These are phyloP conservation scores for Extremus antarcticus DNA, from an alignment of 495 filamentous ascomycete species.

Conservation along the genomic window DNA sequence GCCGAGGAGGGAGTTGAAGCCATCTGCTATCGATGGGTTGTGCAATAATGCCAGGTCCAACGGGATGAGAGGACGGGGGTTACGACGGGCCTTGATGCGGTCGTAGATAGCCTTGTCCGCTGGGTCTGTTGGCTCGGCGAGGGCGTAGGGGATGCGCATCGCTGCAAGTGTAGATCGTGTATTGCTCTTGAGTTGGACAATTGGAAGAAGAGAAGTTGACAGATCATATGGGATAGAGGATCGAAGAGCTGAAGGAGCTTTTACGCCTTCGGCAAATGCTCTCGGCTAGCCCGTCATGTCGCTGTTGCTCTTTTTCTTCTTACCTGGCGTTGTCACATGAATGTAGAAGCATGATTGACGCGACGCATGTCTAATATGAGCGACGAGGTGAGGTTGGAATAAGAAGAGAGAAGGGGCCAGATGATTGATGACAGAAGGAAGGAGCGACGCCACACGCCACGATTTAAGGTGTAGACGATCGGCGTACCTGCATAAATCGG, in stretches of 20 bases:
- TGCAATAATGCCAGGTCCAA: conserved; percentile 31
- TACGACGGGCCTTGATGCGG: conserved; percentile 25
- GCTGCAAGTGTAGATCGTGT: too few relatives aligned
- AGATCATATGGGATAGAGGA: neutral
- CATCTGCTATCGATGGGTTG: conserved; percentile 29
- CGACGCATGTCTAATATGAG: too few relatives aligned
- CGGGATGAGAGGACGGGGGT: conserved; percentile 23
- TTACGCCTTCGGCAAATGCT: neutral
- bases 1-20: conserved; percentile 30
- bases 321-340: too few relatives aligned
- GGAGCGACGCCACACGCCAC: neutral
- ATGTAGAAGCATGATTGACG: too few relatives aligned
- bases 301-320: too few relatives aligned
- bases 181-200: too few relatives aligned
- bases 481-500: neutral
- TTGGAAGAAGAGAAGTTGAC: too few relatives aligned
- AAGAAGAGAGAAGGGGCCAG: too few relatives aligned
- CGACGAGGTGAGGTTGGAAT: too few relatives aligned
- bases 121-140: conserved; percentile 20
- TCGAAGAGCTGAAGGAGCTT: neutral
- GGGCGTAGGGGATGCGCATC: conserved; percentile 32
- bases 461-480: neutral
- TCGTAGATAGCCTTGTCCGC: conserved; percentile 22
- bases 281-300: neutral
- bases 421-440: neutral